phyloP scores from a whole-genome alignment of 495 filamentous ascomycete species.

The Copromyces sp. region DNA sequence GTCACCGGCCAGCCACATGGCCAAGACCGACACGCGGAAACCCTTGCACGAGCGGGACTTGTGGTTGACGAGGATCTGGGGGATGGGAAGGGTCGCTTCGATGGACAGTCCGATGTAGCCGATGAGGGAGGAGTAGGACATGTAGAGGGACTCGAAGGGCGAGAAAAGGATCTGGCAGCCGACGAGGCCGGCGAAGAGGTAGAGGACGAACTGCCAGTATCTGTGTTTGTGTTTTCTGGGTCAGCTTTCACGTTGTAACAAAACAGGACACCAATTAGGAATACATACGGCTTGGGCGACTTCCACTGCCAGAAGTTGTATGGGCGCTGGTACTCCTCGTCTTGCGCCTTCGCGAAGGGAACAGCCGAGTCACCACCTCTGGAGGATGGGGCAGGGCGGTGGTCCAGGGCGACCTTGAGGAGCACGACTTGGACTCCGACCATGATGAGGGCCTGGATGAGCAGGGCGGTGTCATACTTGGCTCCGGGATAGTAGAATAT shows the following conservation, averaged over 20 bases:
- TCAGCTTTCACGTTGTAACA: background rate
- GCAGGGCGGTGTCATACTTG: slow-evolving; percentile 65
- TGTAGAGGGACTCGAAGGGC: slow-evolving; percentile 45
- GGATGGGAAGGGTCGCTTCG: slow-evolving; percentile 82
- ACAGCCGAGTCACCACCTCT: slow-evolving; percentile 45
- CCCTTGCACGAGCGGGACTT: slow-evolving; percentile 73
- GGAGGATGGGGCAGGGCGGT: slow-evolving; percentile 58
- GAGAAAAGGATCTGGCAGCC: slow-evolving; percentile 64
- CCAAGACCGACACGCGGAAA: slow-evolving; percentile 77
- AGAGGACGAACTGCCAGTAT: slow-evolving; percentile 81
- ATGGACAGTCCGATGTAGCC: slow-evolving; percentile 79
- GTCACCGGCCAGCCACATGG: slow-evolving; percentile 84
- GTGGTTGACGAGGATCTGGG: slow-evolving; percentile 78
- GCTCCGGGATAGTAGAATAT: slow-evolving; percentile 93
- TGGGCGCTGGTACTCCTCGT: slow-evolving; percentile 49
- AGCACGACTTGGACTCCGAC: slow-evolving; percentile 70
- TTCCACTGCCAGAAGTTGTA: slow-evolving; percentile 96
- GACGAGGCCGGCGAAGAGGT: slow-evolving; percentile 54
- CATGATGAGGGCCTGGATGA: slow-evolving; percentile 83
- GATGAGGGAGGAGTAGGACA: slow-evolving; percentile 57
- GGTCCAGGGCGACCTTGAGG: slow-evolving; percentile 81
- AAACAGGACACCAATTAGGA: background rate
- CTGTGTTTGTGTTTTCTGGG: slow-evolving; percentile 33
- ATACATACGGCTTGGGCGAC: slow-evolving; percentile 59
- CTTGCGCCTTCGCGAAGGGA: slow-evolving; percentile 46